phyloP scores from a whole-genome alignment of 345 rosid genomes.

The Syzygium aqueum region DNA sequence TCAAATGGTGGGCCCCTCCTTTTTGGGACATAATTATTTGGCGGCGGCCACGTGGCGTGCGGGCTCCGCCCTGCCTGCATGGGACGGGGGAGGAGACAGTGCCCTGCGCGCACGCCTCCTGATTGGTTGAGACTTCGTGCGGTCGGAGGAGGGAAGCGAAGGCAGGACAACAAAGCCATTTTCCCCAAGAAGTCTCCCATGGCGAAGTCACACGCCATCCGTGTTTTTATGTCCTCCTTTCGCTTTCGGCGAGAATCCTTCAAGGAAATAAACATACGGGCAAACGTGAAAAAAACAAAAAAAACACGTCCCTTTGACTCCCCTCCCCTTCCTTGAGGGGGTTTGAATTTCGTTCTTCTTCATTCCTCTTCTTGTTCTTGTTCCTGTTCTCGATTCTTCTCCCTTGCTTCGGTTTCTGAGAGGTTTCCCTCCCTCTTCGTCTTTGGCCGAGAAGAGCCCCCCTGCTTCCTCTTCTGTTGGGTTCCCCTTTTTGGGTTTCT shows the following conservation, averaged over 20 bases:
- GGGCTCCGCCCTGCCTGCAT: background rate
- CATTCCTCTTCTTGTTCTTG: background rate
- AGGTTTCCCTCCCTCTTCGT: background rate
- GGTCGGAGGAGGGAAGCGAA: background rate
- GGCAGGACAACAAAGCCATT: background rate
- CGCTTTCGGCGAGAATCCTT: background rate
- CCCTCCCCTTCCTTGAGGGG: background rate
- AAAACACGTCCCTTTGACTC: background rate
- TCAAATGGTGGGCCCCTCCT: background rate
- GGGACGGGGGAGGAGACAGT: background rate
- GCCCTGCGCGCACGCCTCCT: background rate
- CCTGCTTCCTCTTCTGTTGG: background rate
- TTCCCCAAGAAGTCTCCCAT: background rate
- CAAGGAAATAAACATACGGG: background rate
- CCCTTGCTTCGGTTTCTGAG: background rate
- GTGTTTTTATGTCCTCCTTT: background rate
- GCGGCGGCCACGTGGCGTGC: background rate
- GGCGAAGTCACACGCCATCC: background rate
- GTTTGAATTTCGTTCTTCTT: background rate
- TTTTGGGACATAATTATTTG: accelerated
- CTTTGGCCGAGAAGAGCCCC: background rate
- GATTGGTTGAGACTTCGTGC: background rate
- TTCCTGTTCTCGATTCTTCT: background rate
- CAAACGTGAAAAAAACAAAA: accelerated
- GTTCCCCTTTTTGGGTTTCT: background rate